These are phyloP conservation scores for Rubroshorea leprosula DNA, from an alignment of 345 rosid genomes.

Conservation along the genomic window DNA sequence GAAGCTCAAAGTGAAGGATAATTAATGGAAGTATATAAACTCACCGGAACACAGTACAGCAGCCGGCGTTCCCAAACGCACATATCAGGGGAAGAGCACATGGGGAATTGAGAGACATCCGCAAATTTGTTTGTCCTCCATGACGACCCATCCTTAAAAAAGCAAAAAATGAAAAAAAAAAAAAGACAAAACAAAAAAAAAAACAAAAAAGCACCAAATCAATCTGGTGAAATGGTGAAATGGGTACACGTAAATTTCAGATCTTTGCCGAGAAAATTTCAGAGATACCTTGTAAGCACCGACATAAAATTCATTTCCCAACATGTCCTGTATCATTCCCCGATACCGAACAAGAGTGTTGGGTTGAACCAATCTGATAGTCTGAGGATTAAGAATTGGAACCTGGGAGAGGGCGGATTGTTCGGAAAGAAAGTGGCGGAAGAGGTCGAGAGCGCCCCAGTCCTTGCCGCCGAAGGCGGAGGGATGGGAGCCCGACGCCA, in stretches of 20 bases:
- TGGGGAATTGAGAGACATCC: constrained; percentile 54
- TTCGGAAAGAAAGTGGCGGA: constrained; percentile 65
- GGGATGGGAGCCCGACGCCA: constrained; percentile 57
- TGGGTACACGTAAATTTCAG: too few species aligned
- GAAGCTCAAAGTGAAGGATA: background rate
- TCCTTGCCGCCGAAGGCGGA: constrained; percentile 69
- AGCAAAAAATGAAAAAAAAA: background rate
- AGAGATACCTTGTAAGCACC: constrained; percentile 95
- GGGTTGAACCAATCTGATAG: constrained; percentile 50
- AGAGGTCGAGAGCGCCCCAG: constrained; percentile 79
- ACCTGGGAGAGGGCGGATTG: constrained; percentile 63
- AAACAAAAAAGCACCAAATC: too few species aligned
- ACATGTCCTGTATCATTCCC: constrained; percentile 96
- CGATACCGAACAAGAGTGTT: constrained; percentile 72
- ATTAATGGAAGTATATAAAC: constrained; percentile 18
- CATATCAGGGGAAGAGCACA: constrained; percentile 45
- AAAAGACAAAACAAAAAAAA: background rate
- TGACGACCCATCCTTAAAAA: constrained; percentile 17
- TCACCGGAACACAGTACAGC: constrained; percentile 74
- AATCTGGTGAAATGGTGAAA: too few species aligned
- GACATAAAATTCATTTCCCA: constrained; percentile 90
- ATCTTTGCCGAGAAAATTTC: too few species aligned
- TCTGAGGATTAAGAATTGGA: constrained; percentile 54
- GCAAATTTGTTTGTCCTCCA: constrained; percentile 89
- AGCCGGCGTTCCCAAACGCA: constrained; percentile 82